These are phyloP conservation scores for Dendrobium officinale DNA, from an alignment of 106 monocot species.

Conservation along the genomic window DNA sequence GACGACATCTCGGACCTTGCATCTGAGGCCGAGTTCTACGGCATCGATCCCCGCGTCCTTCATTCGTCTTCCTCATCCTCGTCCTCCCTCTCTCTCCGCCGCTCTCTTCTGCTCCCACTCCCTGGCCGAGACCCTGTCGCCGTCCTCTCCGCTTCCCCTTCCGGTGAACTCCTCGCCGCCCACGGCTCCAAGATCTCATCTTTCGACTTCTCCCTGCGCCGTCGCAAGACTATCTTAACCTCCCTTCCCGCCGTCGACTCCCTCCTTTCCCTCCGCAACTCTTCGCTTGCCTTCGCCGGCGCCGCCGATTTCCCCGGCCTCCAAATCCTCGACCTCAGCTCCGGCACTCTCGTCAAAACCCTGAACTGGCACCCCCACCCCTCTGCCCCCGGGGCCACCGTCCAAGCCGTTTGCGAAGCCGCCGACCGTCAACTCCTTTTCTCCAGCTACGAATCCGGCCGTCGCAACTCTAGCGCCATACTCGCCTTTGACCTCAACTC, in stretches of 20 bases:
- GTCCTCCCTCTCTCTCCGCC: constrained; percentile 22
- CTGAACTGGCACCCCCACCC: constrained; percentile 29
- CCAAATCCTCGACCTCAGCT: constrained; percentile 28
- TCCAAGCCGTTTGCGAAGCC: constrained; percentile 44
- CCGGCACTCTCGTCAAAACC: constrained; percentile 16
- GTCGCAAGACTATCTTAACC: constrained; percentile 43
- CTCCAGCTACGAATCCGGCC: constrained; percentile 47
- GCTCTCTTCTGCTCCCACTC: constrained; percentile 28
- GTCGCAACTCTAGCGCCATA: constrained; percentile 43
- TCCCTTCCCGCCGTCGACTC: constrained; percentile 50
- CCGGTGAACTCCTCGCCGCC: constrained; percentile 34
- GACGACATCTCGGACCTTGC: constrained; percentile 28
- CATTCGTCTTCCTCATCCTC: constrained; percentile 13
- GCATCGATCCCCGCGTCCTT: constrained; percentile 24
- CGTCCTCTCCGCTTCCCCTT: constrained; percentile 15
- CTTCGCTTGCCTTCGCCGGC: constrained; percentile 22
- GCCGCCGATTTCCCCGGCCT: constrained; percentile 51
- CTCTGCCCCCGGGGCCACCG: constrained; percentile 19
- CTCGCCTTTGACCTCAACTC: constrained; percentile 31
- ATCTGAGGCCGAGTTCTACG: constrained; percentile 42
- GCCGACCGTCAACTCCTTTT: constrained; percentile 25
- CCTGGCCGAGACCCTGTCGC: constrained; percentile 31
- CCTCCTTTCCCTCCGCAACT: constrained; percentile 27
- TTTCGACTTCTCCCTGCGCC: constrained; percentile 36
- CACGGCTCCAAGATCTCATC: constrained; percentile 56